Percentiles rank a stretch among this genome's conserved stretches.
Evolutionary conservation across 805 yeast species (phyloP).

Genomic region (Hanseniaspora taiwanica): DNA sequence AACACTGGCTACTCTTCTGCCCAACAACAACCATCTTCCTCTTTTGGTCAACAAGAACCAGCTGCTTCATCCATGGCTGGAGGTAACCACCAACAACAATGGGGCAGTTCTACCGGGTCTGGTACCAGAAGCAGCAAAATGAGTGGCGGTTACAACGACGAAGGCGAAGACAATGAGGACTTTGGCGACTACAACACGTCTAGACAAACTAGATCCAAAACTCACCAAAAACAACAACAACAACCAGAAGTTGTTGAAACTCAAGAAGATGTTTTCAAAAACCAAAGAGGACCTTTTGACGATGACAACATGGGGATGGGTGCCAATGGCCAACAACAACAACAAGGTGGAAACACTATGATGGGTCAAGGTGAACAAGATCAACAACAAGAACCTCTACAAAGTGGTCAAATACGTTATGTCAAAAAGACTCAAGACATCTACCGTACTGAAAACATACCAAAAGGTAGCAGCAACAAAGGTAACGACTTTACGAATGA

Average conservation of each 20-base stretch:
- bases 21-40: conserved; percentile 9
- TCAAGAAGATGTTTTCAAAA: neutral
- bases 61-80: too few relatives aligned
- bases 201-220: neutral
- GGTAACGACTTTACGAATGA: too few relatives aligned
- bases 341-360: too few relatives aligned
- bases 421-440: too few relatives aligned
- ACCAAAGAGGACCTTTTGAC: neutral
- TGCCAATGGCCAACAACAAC: too few relatives aligned
- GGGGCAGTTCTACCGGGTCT: neutral
- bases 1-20: conserved; percentile 7
- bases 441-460: too few relatives aligned
- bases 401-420: too few relatives aligned
- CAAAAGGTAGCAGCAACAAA: neutral
- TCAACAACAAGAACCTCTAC: neutral
- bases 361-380: neutral
- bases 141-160: neutral
- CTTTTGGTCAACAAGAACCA: conserved; percentile 7
- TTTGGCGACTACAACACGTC: neutral
- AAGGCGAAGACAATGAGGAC: neutral
- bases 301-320: too few relatives aligned
- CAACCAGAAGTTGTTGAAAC: neutral
- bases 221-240: too few relatives aligned
- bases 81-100: neutral
- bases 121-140: conserved; percentile 1